Conservation (phyloP, 2,329 filamentous ascomycete genomes). For the Metarhizium sp. region DNA sequence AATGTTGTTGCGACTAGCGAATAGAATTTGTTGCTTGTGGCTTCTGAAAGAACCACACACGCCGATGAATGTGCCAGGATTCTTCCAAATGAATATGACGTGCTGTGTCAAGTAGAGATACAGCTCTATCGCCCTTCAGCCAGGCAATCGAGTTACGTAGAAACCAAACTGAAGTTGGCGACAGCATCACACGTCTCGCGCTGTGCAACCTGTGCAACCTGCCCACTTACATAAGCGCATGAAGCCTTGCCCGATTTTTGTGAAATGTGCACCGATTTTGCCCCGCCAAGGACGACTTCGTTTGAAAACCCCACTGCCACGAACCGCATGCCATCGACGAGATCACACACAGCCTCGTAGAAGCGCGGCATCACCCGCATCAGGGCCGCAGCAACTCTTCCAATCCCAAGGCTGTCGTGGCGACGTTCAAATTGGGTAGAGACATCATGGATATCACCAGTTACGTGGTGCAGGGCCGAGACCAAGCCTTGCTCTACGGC, state of each 20-base stretch:
- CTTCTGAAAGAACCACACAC: too few relatives aligned
- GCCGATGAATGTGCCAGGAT: too few relatives aligned
- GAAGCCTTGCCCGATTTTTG: neutral
- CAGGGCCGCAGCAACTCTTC: neutral
- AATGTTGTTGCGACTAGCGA: too few relatives aligned
- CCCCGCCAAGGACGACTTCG: neutral
- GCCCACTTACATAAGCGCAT: neutral
- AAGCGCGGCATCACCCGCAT: neutral
- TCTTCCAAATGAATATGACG: too few relatives aligned
- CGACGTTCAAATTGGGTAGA: constrained; percentile 3
- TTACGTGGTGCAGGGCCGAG: constrained; percentile 69
- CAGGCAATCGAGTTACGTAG: neutral
- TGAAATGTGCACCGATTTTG: neutral
- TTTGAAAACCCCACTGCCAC: neutral
- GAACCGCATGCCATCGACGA: constrained; percentile 1
- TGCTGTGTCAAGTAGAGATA: too few relatives aligned
- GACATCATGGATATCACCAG: constrained; percentile 77
- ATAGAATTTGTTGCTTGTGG: too few relatives aligned
- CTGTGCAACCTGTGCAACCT: neutral
- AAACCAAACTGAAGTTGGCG: neutral
- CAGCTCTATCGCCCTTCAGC: too few relatives aligned
- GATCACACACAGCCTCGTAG: neutral
- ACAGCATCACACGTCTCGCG: neutral
- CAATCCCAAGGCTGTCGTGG: neutral
- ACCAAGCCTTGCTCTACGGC: constrained; percentile 76